Base-by-base conservation (phyloP, 495 filamentous ascomycete genomes). In the Tuber brumale region DNA sequence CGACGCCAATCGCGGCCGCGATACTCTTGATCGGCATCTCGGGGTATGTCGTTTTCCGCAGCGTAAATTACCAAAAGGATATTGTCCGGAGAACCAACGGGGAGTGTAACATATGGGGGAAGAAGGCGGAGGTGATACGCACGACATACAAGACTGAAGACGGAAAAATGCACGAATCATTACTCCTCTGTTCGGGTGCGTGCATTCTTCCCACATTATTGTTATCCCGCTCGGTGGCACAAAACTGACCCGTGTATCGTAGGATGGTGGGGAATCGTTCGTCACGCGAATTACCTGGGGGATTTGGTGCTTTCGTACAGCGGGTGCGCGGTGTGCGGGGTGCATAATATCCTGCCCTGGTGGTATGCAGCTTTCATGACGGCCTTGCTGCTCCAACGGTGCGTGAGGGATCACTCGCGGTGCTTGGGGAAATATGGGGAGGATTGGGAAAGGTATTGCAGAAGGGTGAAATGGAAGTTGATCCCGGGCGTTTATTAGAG, bases 231-330 rank as follows among this genome's bases (percentile, higher is more conserved):
- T 35, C 27, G 57, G 27, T 66, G 57, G 48, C 48, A n/a, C 42
- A 21, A 12, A 27, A 45, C 46, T 72, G 77, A 72, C 74, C 37
- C 5, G 76, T 75, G 70, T 5, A 43, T 69, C 39, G 48, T 42
- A 80, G 78, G 87, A 14, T 88, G 87, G 86, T 87, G 87, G 87
- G 86, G 86, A 45, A 73, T 84, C 21, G 83, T 83, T 14, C 84
- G 87, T 73, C 87, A 88, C 72, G 83, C 86, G 10, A 88, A 88
- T 71, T 88, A 88, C 61, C 76, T 85, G 14, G 87, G 85, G 14
- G 87, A 88, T 75, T 75, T 88, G 39, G 77, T 87, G 39, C 78
- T 86, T 48, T 83, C 84, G 9, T 87, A 84, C 73, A 80, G 84
- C 18, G 84, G 83, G 76, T 87, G 86, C 76, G 86, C 85, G 16